Evolutionary conservation across 2,329 filamentous ascomycete genomes (phyloP), one percentile per base, ranked within the genome.

Genomic region (Leptosphaerulina australis): DNA sequence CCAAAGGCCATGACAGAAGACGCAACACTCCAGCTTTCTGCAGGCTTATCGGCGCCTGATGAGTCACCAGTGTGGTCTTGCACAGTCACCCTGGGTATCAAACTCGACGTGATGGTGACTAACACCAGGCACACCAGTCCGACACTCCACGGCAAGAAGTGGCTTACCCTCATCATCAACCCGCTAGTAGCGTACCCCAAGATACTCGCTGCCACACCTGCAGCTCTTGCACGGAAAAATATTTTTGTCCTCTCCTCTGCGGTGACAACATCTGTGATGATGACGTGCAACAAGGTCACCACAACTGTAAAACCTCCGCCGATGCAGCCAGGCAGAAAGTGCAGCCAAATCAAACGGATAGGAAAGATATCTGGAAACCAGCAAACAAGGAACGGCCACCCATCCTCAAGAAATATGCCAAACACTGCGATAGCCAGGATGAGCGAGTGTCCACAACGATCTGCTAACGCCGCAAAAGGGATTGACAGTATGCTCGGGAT

Each of bases 381-480:
- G 18, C 55, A 56, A 12, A 59, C 43, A 0, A 60, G 8, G 8
- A 59, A 51, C 1, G 58, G 50, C 45, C 54, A 60, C 0, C 36
- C 43, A 9, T 60, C 56, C 34, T 59, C 56, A 5, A 59, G 38
- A 11, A 58, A 49, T 0, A 55, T 33, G 22, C 60, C 60, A 15
- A 59, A 55, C 5, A 63, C 22, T 1, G 60, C 60, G 31, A 63
- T 21, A 0, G 50, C 52, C 5, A 63, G 39, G 14, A 63, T 54
- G 3, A 52, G 18, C 1, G 49, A 51, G 24, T 63, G 60, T 2
- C 60, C 60, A 30, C 50, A 48, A 2, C 53, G 51, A 30, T 63
- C 60, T 7, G 60, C 60, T 1, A 63, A 44, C 26, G 53, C 54
- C 6, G 58, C 58, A 17, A 63, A 63, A 0, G 60, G 60, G 18